These are phyloP conservation scores for Alternaria atra DNA, from an alignment of 2,329 filamentous ascomycete genomes.

Conservation along the genomic window DNA sequence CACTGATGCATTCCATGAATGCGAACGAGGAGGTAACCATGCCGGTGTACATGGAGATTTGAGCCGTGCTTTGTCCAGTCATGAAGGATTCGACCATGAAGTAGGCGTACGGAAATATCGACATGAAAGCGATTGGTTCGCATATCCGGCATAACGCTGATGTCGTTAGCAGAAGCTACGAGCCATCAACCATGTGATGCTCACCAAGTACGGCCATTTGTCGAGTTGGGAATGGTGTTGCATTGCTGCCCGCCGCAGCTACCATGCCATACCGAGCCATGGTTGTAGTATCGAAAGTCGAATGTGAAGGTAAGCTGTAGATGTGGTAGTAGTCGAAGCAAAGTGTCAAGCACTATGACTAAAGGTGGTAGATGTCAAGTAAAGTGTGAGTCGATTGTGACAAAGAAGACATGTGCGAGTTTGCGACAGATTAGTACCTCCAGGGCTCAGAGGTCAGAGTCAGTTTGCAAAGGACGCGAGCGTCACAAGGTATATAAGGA, in stretches of 20 bases:
- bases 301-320: constrained; percentile 7
- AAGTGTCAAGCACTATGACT: constrained; percentile 17
- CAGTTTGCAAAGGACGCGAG: constrained; percentile 43
- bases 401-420: constrained; percentile 45
- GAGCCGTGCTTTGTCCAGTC: constrained; percentile 78
- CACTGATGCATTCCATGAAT: constrained; percentile 91
- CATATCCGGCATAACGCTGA: constrained; percentile 92
- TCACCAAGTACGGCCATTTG: constrained; percentile 67
- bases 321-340: constrained; percentile 4
- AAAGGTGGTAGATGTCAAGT: constrained; percentile 14
- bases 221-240: constrained; percentile 63
- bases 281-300: constrained; percentile 16
- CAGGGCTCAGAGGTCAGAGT: constrained; percentile 37
- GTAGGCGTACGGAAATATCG: constrained; percentile 98
- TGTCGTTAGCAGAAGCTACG: constrained; percentile 9
- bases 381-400: constrained; percentile 20
- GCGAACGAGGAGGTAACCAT: constrained; percentile 97
- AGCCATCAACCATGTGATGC: constrained; percentile 22
- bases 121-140: constrained; percentile 99
- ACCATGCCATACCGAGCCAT: constrained; percentile 45
- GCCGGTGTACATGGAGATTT: constrained; percentile 91
- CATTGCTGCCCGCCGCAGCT: constrained; percentile 38
- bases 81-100: constrained; percentile 95
- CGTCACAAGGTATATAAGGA: constrained; percentile 51
- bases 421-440: constrained; percentile 36